phyloP scores from a whole-genome alignment of 345 rosid species.

The Camelina sativa region DNA sequence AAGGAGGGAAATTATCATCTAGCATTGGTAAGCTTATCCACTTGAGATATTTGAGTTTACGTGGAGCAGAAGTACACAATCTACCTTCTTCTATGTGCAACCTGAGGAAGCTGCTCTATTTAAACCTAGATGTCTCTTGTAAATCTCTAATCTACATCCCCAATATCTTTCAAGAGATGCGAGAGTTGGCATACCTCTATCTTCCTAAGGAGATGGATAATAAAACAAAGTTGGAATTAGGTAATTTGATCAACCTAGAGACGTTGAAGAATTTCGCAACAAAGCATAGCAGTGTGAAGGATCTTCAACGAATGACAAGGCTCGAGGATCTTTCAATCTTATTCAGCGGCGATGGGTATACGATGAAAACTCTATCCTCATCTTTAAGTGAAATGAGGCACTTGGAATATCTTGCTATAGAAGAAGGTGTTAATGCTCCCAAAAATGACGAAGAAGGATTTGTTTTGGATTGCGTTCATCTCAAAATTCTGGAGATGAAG shows the following conservation, averaged over 20 bases:
- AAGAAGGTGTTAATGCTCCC: neutral
- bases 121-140: neutral
- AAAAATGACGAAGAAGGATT: neutral
- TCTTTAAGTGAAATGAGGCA: too few species aligned
- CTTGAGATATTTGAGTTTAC: slow-evolving; percentile 21
- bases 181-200: neutral
- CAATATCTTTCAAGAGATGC: slow-evolving; percentile 11
- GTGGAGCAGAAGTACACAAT: neutral
- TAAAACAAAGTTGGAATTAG: neutral
- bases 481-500: too few species aligned
- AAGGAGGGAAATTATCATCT: slow-evolving; percentile 19
- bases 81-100: slow-evolving; percentile 37
- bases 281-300: too few species aligned
- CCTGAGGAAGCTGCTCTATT: neutral
- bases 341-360: accelerated
- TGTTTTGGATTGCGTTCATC: too few species aligned
- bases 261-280: neutral
- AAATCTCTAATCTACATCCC: neutral
- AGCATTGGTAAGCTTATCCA: slow-evolving; percentile 46
- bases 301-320: too few species aligned
- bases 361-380: too few species aligned
- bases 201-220: accelerated
- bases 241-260: neutral
- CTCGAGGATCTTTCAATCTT: too few species aligned
- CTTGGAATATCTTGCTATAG: too few species aligned